Base-by-base conservation (phyloP, 495 filamentous ascomycete genomes). In the Aspergillus campestris region DNA sequence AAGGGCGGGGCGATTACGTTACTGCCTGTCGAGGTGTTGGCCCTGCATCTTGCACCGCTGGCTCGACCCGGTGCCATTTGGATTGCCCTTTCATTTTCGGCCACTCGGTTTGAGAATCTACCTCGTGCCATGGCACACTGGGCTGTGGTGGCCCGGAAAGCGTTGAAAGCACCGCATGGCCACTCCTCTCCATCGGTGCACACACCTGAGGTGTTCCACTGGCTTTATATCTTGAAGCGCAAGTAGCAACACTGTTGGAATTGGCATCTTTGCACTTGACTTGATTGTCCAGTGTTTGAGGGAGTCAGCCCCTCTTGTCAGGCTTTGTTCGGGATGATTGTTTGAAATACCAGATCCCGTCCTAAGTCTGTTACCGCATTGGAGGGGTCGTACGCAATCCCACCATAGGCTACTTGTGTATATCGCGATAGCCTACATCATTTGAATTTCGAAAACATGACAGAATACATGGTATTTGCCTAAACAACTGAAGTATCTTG, bases 161-260 rank as follows among this genome's bases (percentile, higher is more conserved):
- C 66, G 2, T 27, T 71, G 15, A 62, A 65, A 38, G 68, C 68
- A n/a, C 66, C 68, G 5, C 7, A 64, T 12, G 68, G 68, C 2
- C 48, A 51, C 36, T 56, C 57, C 3, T 59, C 60, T 24, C 54
- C 66, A 0, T 51, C 58, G 11, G 59, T 60, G 2, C 37, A 64
- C 51, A 56, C 62, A 1, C 66, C 68, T 0, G 60, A 65, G 3
- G 57, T 68, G 2, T 71, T 61, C 37, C 68, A 71, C 47, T 71
- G 68, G 68, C 13, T 71, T 11, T 71, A 71, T 52, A 53, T 61
- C 3, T 38, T 71, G 28, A 55, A 58, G 27, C 61, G 68, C 5
- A 62, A 57, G 40, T 68, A 45, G 56, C 8, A n/a, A 8, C 37
- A 39, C 10, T 13, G 4, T 7, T 31, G 7, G 29, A 29, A 7